Base-by-base conservation (phyloP, 306 rosid genomes). In the Fragaria iinumae region DNA sequence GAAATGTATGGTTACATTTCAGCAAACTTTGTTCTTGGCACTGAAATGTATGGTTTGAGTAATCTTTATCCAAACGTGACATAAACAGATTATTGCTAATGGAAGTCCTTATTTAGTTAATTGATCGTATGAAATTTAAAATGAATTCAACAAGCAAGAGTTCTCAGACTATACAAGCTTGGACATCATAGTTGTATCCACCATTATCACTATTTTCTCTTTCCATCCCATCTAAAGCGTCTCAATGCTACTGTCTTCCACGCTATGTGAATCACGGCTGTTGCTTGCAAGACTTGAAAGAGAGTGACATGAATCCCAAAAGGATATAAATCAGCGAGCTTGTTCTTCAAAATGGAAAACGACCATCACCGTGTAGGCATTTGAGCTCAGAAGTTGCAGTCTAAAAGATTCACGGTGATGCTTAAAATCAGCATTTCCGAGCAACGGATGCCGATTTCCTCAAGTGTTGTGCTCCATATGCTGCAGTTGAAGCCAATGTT, bases 401-500 rank as follows among this genome's bases (percentile, higher is more conserved):
- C 60, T 64, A 43, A 8, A 39, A 25, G 57, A 32, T 32, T 48
- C 36, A 10, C 50, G 6, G 44, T 6, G 69, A 64, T 34, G 2
- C 2, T 64, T 7, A 5, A 25, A 23, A 32, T 32, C 18, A 63
- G 44, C 18, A 63, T 63, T 64, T 64, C 44, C 3, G 18, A 43
- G 85, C 74, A 3, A 56, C 34, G 72, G 81, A 18, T 25, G 84
- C 76, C 53, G 76, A 75, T 72, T 85, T 84, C 76, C 88, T 81
- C 82, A 80, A 64, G 80, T 86, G 86, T 69, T 86, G 81, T 49
- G 83, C 85, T 79, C 90, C 93, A 41, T 92, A 90, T 32, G 97
- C 92, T 57, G 89, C 91, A 0, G 92, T 86, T 16, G 90, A 86
- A 45, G 82, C 79, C 85, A 86, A 71, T 59, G 97, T 92, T 43